These are phyloP conservation scores for Cyberlindnera bimundalis DNA, from an alignment of 805 yeast species.

Conservation along the genomic window DNA sequence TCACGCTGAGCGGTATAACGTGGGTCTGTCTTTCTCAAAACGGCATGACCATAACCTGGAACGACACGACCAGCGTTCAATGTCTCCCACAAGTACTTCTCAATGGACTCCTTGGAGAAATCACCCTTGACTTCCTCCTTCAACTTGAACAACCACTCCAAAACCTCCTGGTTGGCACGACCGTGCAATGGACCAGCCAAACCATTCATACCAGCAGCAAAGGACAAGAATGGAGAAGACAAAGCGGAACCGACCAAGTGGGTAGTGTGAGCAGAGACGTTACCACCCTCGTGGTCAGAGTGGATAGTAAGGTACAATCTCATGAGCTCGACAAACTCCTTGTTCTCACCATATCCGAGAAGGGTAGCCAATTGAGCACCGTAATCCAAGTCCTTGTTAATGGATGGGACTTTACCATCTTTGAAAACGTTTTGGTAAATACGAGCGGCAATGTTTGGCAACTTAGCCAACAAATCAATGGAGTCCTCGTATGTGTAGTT, in stretches of 20 bases:
- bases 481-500: slow-evolving; percentile 78
- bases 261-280: slow-evolving; percentile 83
- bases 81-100: slow-evolving; percentile 74
- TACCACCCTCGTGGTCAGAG: slow-evolving; percentile 90
- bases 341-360: slow-evolving; percentile 54
- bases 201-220: slow-evolving; percentile 82
- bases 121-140: slow-evolving; percentile 58
- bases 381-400: slow-evolving; percentile 58
- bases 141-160: slow-evolving; percentile 75
- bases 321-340: slow-evolving; percentile 73
- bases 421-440: slow-evolving; percentile 83
- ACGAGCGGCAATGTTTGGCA: slow-evolving; percentile 77
- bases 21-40: slow-evolving; percentile 84
- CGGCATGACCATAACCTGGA: slow-evolving; percentile 90
- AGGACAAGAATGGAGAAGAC: slow-evolving; percentile 72
- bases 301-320: slow-evolving; percentile 79
- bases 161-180: slow-evolving; percentile 83
- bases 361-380: slow-evolving; percentile 60
- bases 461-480: slow-evolving; percentile 73
- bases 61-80: slow-evolving; percentile 80
- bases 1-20: slow-evolving; percentile 84
- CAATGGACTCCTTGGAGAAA: slow-evolving; percentile 63
- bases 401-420: slow-evolving; percentile 63
- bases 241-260: slow-evolving; percentile 83
- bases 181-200: slow-evolving; percentile 88